Evolutionary conservation across 441 rosid genomes (phyloP).

Genomic region (Mallotus repandus): DNA sequence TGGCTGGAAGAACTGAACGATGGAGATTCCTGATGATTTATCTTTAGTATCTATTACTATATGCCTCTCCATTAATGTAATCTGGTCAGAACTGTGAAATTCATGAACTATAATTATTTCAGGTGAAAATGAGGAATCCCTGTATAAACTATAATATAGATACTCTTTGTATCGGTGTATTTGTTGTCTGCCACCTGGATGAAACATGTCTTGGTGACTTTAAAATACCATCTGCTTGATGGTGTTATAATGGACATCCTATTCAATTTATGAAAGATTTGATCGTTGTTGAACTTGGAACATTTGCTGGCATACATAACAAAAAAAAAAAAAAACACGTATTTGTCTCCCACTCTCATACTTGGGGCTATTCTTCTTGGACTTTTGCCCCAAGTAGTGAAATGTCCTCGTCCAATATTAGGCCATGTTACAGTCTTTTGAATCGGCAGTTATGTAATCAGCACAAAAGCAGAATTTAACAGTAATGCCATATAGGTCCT

Average conservation of each 20-base stretch:
- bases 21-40: neutral
- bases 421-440: too few species aligned
- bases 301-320: neutral
- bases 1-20: conserved; percentile 14
- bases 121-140: neutral
- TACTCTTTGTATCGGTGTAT: neutral
- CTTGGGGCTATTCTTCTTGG: too few species aligned
- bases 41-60: neutral
- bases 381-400: too few species aligned
- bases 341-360: too few species aligned
- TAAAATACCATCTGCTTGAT: conserved; percentile 7
- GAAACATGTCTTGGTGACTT: conserved; percentile 2
- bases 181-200: conserved; percentile 6
- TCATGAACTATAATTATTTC: neutral
- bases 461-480: too few species aligned
- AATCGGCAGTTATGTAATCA: too few species aligned
- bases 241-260: conserved; percentile 3
- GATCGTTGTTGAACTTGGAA: neutral
- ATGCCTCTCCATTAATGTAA: neutral
- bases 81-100: conserved; percentile 14
- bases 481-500: too few species aligned
- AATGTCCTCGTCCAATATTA: too few species aligned
- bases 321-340: too few species aligned
- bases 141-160: neutral
- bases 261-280: neutral